These are phyloP conservation scores for Debaryomyces subglobosus DNA, from an alignment of 1,139 yeast genomes.

Conservation along the genomic window DNA sequence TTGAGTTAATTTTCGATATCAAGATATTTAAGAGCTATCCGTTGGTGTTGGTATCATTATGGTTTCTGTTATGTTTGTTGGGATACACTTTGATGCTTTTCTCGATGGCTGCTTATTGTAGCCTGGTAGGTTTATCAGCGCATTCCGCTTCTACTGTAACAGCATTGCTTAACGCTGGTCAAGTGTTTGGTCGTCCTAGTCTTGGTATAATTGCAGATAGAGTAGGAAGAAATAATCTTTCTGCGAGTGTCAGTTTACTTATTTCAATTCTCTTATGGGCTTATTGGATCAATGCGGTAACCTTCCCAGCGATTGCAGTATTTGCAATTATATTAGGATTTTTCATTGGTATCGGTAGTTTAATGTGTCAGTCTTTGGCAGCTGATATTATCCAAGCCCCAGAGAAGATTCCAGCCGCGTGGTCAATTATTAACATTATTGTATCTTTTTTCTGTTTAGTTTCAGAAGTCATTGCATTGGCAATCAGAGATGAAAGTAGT, in stretches of 20 bases:
- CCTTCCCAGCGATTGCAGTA: conserved; percentile 53
- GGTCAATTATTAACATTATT: conserved; percentile 58
- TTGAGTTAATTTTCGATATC: conserved; percentile 31
- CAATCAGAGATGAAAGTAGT: conserved; percentile 33
- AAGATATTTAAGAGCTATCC: conserved; percentile 38
- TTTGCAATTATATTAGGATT: conserved; percentile 58
- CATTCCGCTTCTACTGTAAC: conserved; percentile 62
- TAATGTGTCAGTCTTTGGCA: conserved; percentile 61
- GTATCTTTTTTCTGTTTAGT: conserved; percentile 49
- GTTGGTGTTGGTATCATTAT: conserved; percentile 47
- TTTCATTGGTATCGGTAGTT: conserved; percentile 65
- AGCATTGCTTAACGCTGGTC: conserved; percentile 65
- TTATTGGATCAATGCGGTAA: conserved; percentile 59
- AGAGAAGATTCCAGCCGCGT: conserved; percentile 56
- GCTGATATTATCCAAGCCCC: conserved; percentile 55
- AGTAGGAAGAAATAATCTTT: conserved; percentile 59
- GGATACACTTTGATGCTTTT: conserved; percentile 65
- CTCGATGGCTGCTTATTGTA: conserved; percentile 63
- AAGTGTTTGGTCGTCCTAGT: conserved; percentile 65
- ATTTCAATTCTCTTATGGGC: conserved; percentile 43
- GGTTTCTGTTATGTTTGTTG: conserved; percentile 59
- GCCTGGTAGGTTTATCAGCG: conserved; percentile 57
- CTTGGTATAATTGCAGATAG: conserved; percentile 62
- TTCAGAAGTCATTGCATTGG: conserved; percentile 54
- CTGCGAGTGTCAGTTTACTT: conserved; percentile 34